Evolutionary conservation across 345 rosid species (phyloP), one percentile per base, ranked within the genome.

Genomic region (Populus euphratica): DNA sequence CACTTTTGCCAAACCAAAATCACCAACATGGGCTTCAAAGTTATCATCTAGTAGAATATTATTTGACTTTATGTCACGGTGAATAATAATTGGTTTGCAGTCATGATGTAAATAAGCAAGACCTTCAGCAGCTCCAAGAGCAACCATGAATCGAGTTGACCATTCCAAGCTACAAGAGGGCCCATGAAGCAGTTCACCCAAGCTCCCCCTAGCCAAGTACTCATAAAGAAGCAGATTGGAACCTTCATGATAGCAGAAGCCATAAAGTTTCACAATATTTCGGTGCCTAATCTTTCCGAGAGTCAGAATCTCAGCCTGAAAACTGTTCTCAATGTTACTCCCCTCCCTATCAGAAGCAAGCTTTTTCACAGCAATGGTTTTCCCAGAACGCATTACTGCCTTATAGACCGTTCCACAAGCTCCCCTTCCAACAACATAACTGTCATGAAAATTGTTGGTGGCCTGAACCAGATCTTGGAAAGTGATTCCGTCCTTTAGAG

Each of bases 91-190:
- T 20, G 94, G 97, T 80, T 89, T 91, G 77, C 95, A 92, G 76
- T 91, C 97, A 77, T 88, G 89, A 80, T 92, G 97, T 23, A 92
- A 91, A 82, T 92, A 92, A 76, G 89, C 84, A 62, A 92, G 77
- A 23, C 97, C 97, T 88, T 92, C 92, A 33, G 97, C 95, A 16
- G 95, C 95, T 27, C 97, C 95, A 8, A 91, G 81, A 68, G 95
- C 92, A 70, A 92, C 89, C 82, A 78, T 80, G 56, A 88, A 92
- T 63, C 97, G 85, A 23, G 86, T 83, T 49, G 86, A 83, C 97
- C 97, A 92, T 52, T 87, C 88, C 80, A 90, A 76, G 80, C 75
- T 73, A 70, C 90, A 84, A 1, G 69, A 33, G 16, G 81, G 78
- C 44, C 81, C 78, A 25, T 91, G 95, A 74, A 92, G 93, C 72